Percentiles rank a stretch among this genome's conserved stretches.
These are phyloP conservation scores for Penicillium paxilli DNA, from an alignment of 495 filamentous ascomycete genomes.

Conservation along the genomic window DNA sequence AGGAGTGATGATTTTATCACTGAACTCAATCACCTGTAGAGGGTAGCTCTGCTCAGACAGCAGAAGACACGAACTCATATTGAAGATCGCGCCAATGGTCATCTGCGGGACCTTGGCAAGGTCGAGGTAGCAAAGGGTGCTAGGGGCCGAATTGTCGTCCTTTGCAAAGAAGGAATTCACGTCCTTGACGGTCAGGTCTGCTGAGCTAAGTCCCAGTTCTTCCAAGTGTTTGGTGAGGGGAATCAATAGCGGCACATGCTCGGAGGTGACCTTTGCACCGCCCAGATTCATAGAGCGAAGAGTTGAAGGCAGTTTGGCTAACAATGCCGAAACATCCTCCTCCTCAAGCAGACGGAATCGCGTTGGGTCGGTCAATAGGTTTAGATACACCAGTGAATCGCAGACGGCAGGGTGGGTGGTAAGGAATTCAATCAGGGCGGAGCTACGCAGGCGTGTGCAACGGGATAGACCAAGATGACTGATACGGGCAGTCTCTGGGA, in stretches of 20 bases:
- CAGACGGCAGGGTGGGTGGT: constrained; percentile 69
- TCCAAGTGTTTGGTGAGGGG: constrained; percentile 79
- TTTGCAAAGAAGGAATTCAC: constrained; percentile 55
- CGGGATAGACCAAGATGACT: constrained; percentile 81
- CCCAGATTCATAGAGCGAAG: constrained; percentile 77
- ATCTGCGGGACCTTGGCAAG: constrained; percentile 58
- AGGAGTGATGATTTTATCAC: constrained; percentile 66
- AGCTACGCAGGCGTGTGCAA: constrained; percentile 69
- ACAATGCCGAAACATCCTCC: constrained; percentile 62
- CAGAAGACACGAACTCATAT: constrained; percentile 53
- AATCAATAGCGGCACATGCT: constrained; percentile 63
- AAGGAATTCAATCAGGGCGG: constrained; percentile 69
- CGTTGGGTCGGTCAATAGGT: constrained; percentile 71
- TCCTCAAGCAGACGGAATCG: constrained; percentile 71
- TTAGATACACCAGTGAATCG: constrained; percentile 67
- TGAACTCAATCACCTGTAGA: constrained; percentile 77
- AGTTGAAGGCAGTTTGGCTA: constrained; percentile 66
- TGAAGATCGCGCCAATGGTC: constrained; percentile 65
- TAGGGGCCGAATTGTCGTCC: constrained; percentile 52
- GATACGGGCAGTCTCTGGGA: constrained; percentile 69
- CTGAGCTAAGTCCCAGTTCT: constrained; percentile 70
- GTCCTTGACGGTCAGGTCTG: constrained; percentile 63
- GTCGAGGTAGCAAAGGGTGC: constrained; percentile 76
- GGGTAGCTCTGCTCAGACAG: constrained; percentile 64
- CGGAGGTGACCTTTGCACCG: constrained; percentile 66